Evolutionary conservation across 331 rosid genomes (phyloP).

Genomic region (Phaseolus coccineus): DNA sequence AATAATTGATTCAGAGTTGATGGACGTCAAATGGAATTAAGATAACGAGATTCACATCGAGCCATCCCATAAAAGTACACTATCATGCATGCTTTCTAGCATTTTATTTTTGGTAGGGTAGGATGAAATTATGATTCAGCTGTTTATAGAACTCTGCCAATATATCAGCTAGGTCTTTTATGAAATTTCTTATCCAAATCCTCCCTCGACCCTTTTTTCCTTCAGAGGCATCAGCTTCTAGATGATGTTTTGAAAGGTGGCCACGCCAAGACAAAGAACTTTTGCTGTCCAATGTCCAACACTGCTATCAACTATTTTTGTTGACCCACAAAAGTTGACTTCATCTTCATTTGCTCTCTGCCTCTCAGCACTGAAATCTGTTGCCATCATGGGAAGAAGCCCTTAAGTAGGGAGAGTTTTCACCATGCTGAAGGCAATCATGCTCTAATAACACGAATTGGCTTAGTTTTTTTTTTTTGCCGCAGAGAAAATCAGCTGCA

Average conservation of each 20-base stretch:
- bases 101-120: conserved; percentile 6
- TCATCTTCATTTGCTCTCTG: conserved; percentile 6
- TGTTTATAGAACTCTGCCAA: neutral
- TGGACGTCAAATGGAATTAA: conserved; percentile 6
- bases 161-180: neutral
- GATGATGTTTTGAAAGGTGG: conserved; percentile 6
- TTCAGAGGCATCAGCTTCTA: conserved; percentile 16
- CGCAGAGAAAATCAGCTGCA: too few species aligned
- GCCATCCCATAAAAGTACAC: neutral
- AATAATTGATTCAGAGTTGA: neutral
- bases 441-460: too few species aligned
- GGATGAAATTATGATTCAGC: conserved; percentile 22
- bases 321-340: conserved; percentile 37
- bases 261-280: conserved; percentile 8
- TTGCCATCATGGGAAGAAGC: too few species aligned
- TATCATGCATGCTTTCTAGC: neutral
- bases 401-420: neutral
- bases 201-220: neutral
- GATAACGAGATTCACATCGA: conserved; percentile 10
- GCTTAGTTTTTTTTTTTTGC: too few species aligned
- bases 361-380: neutral
- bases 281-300: neutral
- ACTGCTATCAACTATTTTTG: conserved; percentile 10
- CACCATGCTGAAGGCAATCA: too few species aligned
- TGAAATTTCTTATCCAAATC: neutral